Evolutionary conservation across 306 rosid genomes (phyloP).

Genomic region (Cucurbita argyrosperma): DNA sequence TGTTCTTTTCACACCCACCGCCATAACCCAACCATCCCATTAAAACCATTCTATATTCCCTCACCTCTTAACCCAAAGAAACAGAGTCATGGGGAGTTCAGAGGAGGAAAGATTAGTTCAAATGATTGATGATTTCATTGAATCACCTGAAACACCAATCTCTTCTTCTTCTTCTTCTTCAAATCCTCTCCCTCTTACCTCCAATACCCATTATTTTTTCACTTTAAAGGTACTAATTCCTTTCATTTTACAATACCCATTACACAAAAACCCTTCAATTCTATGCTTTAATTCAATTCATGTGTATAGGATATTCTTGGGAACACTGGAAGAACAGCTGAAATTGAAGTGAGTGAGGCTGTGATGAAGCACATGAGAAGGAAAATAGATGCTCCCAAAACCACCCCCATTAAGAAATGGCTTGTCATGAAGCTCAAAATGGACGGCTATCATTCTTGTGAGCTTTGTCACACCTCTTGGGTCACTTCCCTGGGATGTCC

Average conservation of each 20-base stretch:
- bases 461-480: slow-evolving; percentile 52
- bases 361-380: slow-evolving; percentile 32
- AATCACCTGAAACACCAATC: slow-evolving; percentile 26
- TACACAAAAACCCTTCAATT: neutral
- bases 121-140: slow-evolving; percentile 68
- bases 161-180: slow-evolving; percentile 10
- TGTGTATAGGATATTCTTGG: slow-evolving; percentile 34
- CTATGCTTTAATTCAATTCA: neutral
- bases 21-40: neutral
- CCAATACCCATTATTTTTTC: slow-evolving; percentile 19
- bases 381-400: slow-evolving; percentile 18
- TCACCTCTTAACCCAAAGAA: neutral
- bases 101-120: slow-evolving; percentile 43
- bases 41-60: neutral
- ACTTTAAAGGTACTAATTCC: slow-evolving; percentile 26
- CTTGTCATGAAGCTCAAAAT: slow-evolving; percentile 33
- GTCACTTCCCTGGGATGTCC: slow-evolving; percentile 46
- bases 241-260: neutral
- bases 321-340: slow-evolving; percentile 18
- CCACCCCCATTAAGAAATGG: slow-evolving; percentile 23
- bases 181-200: slow-evolving; percentile 14
- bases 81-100: slow-evolving; percentile 27
- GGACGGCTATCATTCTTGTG: slow-evolving; percentile 42
- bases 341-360: slow-evolving; percentile 24
- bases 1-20: neutral